These are phyloP conservation scores for Daldinia caldariorum DNA, from an alignment of 495 filamentous ascomycete species.

Conservation along the genomic window DNA sequence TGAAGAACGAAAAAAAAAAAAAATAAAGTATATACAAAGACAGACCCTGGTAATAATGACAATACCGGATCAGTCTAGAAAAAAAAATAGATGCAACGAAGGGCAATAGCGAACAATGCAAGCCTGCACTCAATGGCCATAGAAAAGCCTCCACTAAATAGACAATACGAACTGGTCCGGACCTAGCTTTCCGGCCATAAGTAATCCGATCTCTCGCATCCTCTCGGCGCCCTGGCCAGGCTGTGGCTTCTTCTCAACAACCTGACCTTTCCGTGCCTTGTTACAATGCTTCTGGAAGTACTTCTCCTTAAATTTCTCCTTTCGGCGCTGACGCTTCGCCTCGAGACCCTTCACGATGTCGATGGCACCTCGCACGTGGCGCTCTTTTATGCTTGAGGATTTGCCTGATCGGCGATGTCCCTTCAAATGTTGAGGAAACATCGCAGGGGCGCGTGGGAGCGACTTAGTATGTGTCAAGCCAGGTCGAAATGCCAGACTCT, in stretches of 20 bases:
- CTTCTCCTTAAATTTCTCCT: slow-evolving; percentile 78
- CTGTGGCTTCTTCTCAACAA: slow-evolving; percentile 60
- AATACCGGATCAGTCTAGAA: slow-evolving; percentile 9
- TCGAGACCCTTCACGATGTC: slow-evolving; percentile 98
- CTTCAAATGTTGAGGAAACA: slow-evolving; percentile 67
- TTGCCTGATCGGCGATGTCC: slow-evolving; percentile 45
- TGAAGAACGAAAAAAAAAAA: slow-evolving; percentile 35
- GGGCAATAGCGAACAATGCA: slow-evolving; percentile 26
- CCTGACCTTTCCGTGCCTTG: slow-evolving; percentile 61
- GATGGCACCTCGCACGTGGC: slow-evolving; percentile 82
- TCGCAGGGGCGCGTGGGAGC: slow-evolving; percentile 74
- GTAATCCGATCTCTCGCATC: slow-evolving; percentile 92
- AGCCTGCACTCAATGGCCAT: slow-evolving; percentile 12
- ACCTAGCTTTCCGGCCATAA: slow-evolving; percentile 81
- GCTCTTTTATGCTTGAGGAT: slow-evolving; percentile 46
- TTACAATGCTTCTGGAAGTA: slow-evolving; percentile 75
- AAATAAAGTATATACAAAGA: slow-evolving; percentile 55
- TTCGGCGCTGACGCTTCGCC: slow-evolving; percentile 88
- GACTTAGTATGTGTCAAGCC: slow-evolving; percentile 78
- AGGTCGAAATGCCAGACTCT: slow-evolving; percentile 69
- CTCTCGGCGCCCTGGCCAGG: slow-evolving; percentile 90
- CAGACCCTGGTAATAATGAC: slow-evolving; percentile 15
- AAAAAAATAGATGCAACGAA: slow-evolving; percentile 43
- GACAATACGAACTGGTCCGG: slow-evolving; percentile 84
- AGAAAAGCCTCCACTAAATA: slow-evolving; percentile 60